Evolutionary conservation across 495 filamentous ascomycete genomes (phyloP).

Genomic region (Evernia prunastri): DNA sequence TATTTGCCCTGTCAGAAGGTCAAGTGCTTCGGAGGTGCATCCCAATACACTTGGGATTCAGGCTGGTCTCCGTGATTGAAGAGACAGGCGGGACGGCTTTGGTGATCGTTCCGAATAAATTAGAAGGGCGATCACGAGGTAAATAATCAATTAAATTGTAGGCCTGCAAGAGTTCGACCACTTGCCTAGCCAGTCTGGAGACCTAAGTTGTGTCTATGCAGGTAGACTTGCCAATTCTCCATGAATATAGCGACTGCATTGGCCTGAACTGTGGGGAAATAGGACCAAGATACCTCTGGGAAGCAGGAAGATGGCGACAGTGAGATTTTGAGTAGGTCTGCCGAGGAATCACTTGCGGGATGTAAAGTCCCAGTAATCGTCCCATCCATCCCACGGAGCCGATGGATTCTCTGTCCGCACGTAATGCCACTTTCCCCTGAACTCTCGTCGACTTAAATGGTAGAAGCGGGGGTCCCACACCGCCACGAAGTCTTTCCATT

Average conservation of each 20-base stretch:
- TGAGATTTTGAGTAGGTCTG: not conserved
- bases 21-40: too few species aligned
- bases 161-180: too few species aligned
- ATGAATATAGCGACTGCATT: not conserved
- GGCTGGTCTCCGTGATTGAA: too few species aligned
- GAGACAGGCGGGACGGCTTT: too few species aligned
- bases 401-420: not conserved
- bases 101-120: too few species aligned
- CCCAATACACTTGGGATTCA: too few species aligned
- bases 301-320: not conserved
- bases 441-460: not conserved
- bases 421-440: conserved; percentile 2
- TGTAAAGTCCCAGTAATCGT: not conserved
- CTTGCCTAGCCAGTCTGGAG: too few species aligned
- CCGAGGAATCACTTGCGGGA: not conserved
- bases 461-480: not conserved
- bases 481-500: not conserved
- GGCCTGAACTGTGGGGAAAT: not conserved
- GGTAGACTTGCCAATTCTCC: not conserved
- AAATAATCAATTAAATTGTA: too few species aligned
- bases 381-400: not conserved
- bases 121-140: too few species aligned
- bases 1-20: too few species aligned
- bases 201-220: too few species aligned
- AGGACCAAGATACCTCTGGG: not conserved